phyloP scores from a whole-genome alignment of 768 basidiomycete genomes.

The Cyathus striatus region DNA sequence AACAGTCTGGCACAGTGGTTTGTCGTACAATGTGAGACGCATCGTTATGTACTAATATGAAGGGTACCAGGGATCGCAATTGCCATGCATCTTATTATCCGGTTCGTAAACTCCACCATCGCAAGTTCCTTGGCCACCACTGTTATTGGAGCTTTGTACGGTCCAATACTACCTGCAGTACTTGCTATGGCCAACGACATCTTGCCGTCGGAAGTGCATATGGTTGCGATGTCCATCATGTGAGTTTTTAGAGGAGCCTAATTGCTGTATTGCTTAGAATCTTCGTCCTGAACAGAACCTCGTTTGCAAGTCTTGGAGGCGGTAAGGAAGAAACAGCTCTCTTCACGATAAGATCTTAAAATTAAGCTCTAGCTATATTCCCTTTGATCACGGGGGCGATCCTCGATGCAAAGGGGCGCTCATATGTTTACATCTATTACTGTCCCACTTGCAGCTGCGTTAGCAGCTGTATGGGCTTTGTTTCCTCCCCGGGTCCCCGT shows the following conservation, averaged over 20 bases:
- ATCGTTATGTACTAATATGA: no score
- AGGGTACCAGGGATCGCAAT: constrained; percentile 30
- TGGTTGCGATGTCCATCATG: constrained; percentile 52
- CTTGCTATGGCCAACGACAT: constrained; percentile 43
- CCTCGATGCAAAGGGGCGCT: constrained; percentile 29
- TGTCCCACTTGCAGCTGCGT: constrained; percentile 27
- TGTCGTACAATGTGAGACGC: not conserved
- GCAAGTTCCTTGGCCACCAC: constrained; percentile 42
- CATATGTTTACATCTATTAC: constrained; percentile 36
- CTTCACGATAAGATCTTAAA: not conserved
- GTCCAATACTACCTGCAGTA: constrained; percentile 45
- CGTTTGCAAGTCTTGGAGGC: constrained; percentile 39
- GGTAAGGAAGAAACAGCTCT: constrained; percentile 29
- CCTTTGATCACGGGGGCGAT: constrained; percentile 44
- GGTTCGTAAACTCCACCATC: constrained; percentile 40
- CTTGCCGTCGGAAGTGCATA: constrained; percentile 39
- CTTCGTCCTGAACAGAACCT: constrained; percentile 38
- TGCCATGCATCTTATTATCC: constrained; percentile 45
- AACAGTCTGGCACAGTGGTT: constrained; percentile 17
- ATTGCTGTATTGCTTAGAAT: no score
- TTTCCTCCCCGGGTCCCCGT: constrained; percentile 31
- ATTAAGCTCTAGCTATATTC: constrained; percentile 33
- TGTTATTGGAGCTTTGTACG: constrained; percentile 43
- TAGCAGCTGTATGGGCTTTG: constrained; percentile 34
- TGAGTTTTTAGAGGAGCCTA: constrained; percentile 26